Evolutionary conservation across 2,329 filamentous ascomycete genomes (phyloP).

Genomic region (Nothophoma quercina): DNA sequence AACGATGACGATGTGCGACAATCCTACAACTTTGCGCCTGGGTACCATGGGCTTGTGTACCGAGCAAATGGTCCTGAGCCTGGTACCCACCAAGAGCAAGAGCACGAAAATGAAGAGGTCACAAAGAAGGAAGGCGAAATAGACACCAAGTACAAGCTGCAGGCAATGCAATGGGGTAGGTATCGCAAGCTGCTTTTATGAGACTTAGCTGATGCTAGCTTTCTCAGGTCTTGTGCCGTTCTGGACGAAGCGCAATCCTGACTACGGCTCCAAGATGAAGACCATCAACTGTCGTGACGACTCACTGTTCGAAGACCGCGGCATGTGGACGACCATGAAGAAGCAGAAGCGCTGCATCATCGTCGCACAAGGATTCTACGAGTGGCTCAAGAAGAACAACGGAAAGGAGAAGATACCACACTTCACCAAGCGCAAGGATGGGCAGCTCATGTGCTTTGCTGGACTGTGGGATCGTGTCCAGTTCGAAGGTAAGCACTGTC

Average conservation of each 20-base stretch:
- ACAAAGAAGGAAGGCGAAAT: slow-evolving; percentile 23
- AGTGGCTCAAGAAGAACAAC: slow-evolving; percentile 85
- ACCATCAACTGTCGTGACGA: slow-evolving; percentile 97
- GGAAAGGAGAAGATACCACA: slow-evolving; percentile 85
- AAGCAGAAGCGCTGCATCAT: slow-evolving; percentile 86
- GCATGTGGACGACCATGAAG: slow-evolving; percentile 95
- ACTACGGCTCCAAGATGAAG: slow-evolving; percentile 78
- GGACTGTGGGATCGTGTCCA: slow-evolving; percentile 90
- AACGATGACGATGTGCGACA: slow-evolving; percentile 74
- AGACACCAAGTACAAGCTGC: slow-evolving; percentile 76
- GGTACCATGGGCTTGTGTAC: slow-evolving; percentile 85
- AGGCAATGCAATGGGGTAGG: slow-evolving; percentile 89
- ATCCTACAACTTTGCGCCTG: slow-evolving; percentile 92
- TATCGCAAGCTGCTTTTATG: slow-evolving; percentile 2
- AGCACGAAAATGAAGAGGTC: slow-evolving; percentile 1
- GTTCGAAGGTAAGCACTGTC: slow-evolving; percentile 69
- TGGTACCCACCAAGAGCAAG: slow-evolving; percentile 51
- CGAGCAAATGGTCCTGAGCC: slow-evolving; percentile 73
- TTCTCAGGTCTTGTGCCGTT: slow-evolving; percentile 76
- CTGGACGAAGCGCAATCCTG: slow-evolving; percentile 86
- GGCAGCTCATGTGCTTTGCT: slow-evolving; percentile 84
- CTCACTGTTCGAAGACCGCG: slow-evolving; percentile 75
- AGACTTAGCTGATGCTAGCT: slow-evolving; percentile 21
- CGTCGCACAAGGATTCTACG: slow-evolving; percentile 91
- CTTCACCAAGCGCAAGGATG: slow-evolving; percentile 82